Evolutionary conservation across 108 stramenopile species (phyloP), one percentile per base, ranked within the genome.

Genomic region (Discostella pseudostelligera): DNA sequence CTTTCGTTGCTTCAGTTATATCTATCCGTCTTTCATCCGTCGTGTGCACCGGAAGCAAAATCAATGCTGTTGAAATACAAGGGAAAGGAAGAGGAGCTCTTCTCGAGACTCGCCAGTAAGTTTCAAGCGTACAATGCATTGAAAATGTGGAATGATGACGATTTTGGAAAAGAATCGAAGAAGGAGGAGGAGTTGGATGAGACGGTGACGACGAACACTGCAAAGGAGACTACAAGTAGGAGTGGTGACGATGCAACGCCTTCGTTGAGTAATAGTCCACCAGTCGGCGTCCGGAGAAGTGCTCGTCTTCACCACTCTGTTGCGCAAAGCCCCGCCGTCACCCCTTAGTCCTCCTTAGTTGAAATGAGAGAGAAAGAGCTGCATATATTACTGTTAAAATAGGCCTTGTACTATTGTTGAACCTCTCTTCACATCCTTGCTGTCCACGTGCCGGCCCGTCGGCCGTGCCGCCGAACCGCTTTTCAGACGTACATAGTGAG

Each of bases 1-100:
- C 7, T 46, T n/a, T 44, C 56, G 16, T 55, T 67, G 26, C 66
- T 67, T n/a, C 36, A 56, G 20, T 32, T 67, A 19, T 67, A 67
- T 25, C 32, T 67, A 12, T 56, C 66, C 2, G 54, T 67, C 19
- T 67, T 56, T 46, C 66, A 56, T 28, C 66, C 66, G 39, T 39
- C 56, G 0, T 37, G 11, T 11, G 8, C 43, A 36, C 6, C 44
- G 9, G 66, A 40, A 11, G 66, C 66, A 1, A 55, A 56, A 25
- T 46, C 39, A n/a, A 67, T 67, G 66, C 42, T 67, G 22, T 20
- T 13, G n/a, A 14, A 54, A 0, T 45, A 46, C 51, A 45, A 53
- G n/a, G 66, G 66, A 32, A 16, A 39, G 29, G 55, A 67, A 16
- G 9, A 8, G 11, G 45, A 56, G 9, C 55, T 67, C 12, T 67